Evolutionary conservation across 129 eudicot species (phyloP).

Genomic region (Flaveria robusta): DNA sequence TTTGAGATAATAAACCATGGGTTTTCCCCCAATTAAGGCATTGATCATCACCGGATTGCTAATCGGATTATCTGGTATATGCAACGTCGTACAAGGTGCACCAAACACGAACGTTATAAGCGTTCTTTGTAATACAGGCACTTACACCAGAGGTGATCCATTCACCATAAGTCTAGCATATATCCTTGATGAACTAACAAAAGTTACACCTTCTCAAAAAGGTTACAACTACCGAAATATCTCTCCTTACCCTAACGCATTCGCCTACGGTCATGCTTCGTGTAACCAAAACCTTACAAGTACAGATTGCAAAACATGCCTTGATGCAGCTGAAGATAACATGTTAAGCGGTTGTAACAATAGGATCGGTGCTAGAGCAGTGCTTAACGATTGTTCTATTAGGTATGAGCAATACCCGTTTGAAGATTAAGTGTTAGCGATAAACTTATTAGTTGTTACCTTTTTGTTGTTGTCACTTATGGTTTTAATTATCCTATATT

Average conservation of each 20-base stretch:
- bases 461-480: slow-evolving; percentile 23
- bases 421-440: slow-evolving; percentile 35
- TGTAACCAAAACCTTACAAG: slow-evolving; percentile 47
- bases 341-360: slow-evolving; percentile 44
- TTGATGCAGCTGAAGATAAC: slow-evolving; percentile 53
- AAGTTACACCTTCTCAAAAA: slow-evolving; percentile 43
- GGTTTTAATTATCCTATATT: not conserved
- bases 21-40: slow-evolving; percentile 21
- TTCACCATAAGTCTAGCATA: slow-evolving; percentile 59
- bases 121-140: slow-evolving; percentile 50
- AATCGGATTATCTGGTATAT: slow-evolving; percentile 32
- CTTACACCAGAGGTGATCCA: slow-evolving; percentile 53
- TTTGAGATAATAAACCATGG: slow-evolving; percentile 27
- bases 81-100: slow-evolving; percentile 27
- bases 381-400: slow-evolving; percentile 58
- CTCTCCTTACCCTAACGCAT: slow-evolving; percentile 77
- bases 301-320: slow-evolving; percentile 63
- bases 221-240: slow-evolving; percentile 58
- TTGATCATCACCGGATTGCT: slow-evolving; percentile 14
- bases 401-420: slow-evolving; percentile 85
- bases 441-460: not conserved
- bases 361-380: slow-evolving; percentile 58
- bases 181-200: slow-evolving; percentile 58
- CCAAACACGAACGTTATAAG: slow-evolving; percentile 49
- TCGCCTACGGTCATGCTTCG: slow-evolving; percentile 72